These are phyloP conservation scores for Parietaria judaica DNA, from an alignment of 306 rosid genomes.

Conservation along the genomic window DNA sequence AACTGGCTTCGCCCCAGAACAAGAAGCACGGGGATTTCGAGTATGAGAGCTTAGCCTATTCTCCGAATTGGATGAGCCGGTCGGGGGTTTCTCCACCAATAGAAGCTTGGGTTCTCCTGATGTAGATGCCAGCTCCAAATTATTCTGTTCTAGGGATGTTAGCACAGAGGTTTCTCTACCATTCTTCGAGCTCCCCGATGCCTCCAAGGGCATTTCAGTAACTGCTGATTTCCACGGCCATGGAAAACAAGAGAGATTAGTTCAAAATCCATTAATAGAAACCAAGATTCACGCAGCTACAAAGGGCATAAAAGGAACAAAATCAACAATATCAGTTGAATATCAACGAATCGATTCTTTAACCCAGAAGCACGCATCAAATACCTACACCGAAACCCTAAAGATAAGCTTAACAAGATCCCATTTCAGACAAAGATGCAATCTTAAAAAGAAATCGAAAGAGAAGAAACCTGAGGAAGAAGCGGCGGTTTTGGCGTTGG, in stretches of 20 bases:
- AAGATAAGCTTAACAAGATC: too few relatives aligned
- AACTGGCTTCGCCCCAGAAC: conserved; percentile 21
- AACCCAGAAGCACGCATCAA: not conserved
- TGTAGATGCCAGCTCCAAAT: conserved; percentile 20
- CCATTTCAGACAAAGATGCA: too few relatives aligned
- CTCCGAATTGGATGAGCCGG: conserved; percentile 19
- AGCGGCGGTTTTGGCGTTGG: conserved; percentile 34
- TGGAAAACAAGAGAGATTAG: conserved; percentile 8
- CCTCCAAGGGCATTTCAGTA: conserved; percentile 29
- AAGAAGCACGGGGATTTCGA: conserved; percentile 6
- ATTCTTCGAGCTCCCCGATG: conserved; percentile 27
- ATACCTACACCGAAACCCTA: too few relatives aligned
- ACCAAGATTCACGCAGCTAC: not conserved
- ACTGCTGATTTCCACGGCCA: conserved; percentile 25
- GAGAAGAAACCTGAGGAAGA: conserved; percentile 30
- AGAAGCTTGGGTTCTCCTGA: conserved; percentile 23
- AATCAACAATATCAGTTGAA: not conserved
- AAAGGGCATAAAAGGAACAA: too few relatives aligned
- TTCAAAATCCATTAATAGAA: not conserved
- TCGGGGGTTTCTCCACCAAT: conserved; percentile 33
- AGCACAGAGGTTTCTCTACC: conserved; percentile 20
- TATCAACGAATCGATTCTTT: not conserved
- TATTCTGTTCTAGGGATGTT: conserved; percentile 34
- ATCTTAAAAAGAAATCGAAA: not conserved
- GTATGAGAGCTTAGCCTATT: conserved; percentile 22